Evolutionary conservation across 768 basidiomycete genomes (phyloP).

Genomic region (Trametes punicea): DNA sequence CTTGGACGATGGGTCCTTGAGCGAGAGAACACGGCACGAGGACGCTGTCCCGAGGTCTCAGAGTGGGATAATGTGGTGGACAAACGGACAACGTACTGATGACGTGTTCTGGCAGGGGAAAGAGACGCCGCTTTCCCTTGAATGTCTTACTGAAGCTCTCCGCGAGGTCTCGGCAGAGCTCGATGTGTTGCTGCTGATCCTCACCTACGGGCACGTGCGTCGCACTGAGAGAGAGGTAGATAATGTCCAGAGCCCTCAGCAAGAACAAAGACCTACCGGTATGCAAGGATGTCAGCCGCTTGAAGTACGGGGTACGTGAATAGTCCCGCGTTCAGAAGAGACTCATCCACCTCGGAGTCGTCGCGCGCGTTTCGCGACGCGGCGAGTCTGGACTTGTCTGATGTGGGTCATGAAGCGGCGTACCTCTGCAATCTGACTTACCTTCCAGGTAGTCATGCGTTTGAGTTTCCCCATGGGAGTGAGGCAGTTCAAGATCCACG

Average conservation of each 20-base stretch:
- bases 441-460: slow-evolving; percentile 98
- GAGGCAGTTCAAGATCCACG: slow-evolving; percentile 87
- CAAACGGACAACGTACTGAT: slow-evolving; percentile 54
- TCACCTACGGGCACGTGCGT: slow-evolving; percentile 96
- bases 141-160: slow-evolving; percentile 77
- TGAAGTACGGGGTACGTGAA: slow-evolving; percentile 93
- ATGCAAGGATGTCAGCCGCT: slow-evolving; percentile 87
- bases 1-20: slow-evolving; percentile 80
- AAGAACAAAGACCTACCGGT: slow-evolving; percentile 50
- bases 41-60: slow-evolving; percentile 47
- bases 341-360: slow-evolving; percentile 79
- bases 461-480: slow-evolving; percentile 79
- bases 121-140: slow-evolving; percentile 44
- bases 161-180: slow-evolving; percentile 81
- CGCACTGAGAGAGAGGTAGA: slow-evolving; percentile 44
- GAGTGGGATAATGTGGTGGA: background rate
- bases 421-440: slow-evolving; percentile 27
- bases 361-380: slow-evolving; percentile 68
- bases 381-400: slow-evolving; percentile 65
- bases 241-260: background rate
- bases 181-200: slow-evolving; percentile 93
- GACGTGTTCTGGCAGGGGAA: slow-evolving; percentile 69
- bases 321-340: slow-evolving; percentile 76
- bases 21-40: slow-evolving; percentile 78
- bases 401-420: background rate